Conservation (phyloP, 768 basidiomycete species). For the Phaeolepiota aurea region DNA sequence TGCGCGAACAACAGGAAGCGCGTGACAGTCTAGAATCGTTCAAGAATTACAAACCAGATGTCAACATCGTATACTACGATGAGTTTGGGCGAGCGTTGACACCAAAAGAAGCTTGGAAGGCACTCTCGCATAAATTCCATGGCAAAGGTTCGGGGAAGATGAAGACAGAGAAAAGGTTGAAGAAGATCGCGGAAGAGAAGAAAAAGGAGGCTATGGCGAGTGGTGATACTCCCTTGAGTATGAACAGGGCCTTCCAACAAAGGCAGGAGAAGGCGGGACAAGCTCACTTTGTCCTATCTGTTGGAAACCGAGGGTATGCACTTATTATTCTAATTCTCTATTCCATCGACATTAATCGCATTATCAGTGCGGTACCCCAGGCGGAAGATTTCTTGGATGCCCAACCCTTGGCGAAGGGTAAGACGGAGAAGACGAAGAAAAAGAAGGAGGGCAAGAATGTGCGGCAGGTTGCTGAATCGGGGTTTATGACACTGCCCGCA, state of each 20-base stretch:
- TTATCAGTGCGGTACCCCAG: constrained; percentile 75
- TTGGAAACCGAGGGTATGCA: constrained; percentile 84
- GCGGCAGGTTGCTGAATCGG: constrained; percentile 38
- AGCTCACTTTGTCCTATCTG: constrained; percentile 92
- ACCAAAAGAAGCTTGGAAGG: constrained; percentile 98
- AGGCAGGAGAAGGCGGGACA: constrained; percentile 92
- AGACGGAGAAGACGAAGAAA: constrained; percentile 74
- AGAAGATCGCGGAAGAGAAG: constrained; percentile 96
- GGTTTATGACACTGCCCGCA: constrained; percentile 69
- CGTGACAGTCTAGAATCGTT: constrained; percentile 73
- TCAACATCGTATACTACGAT: constrained; percentile 94
- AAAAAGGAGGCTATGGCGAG: constrained; percentile 92
- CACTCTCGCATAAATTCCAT: constrained; percentile 95
- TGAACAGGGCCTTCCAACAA: constrained; percentile 90
- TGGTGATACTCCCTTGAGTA: constrained; percentile 92
- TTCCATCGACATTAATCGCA: constrained; percentile 7
- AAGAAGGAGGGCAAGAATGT: constrained; percentile 65
- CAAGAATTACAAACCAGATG: constrained; percentile 93
- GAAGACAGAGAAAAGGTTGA: constrained; percentile 94
- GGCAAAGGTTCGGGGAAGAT: constrained; percentile 94
- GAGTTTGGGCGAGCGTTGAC: constrained; percentile 86
- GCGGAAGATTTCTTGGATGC: constrained; percentile 72
- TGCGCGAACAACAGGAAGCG: constrained; percentile 88
- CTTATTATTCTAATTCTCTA: background rate
- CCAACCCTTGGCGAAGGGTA: constrained; percentile 75